These are phyloP conservation scores for Saccharomycopsis fibuligera DNA, from an alignment of 805 yeast species.

Conservation along the genomic window DNA sequence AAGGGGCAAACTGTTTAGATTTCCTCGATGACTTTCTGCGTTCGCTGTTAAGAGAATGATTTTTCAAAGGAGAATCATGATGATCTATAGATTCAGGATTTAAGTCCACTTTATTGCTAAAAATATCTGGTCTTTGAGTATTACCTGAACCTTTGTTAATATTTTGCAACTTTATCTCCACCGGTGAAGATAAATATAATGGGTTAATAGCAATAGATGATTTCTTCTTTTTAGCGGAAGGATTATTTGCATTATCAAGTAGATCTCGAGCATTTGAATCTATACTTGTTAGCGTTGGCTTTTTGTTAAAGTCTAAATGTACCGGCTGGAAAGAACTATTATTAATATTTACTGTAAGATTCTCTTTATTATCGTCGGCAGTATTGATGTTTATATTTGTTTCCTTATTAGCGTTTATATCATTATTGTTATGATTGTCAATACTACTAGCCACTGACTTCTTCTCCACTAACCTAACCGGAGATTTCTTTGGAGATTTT, in stretches of 20 bases:
- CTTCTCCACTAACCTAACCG: slow-evolving; percentile 4
- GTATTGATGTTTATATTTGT: not conserved
- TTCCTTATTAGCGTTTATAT: not conserved
- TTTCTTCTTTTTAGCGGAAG: slow-evolving; percentile 6
- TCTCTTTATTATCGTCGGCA: not conserved
- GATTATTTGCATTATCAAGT: not conserved
- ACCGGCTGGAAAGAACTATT: not conserved
- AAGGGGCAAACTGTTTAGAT: slow-evolving; percentile 3
- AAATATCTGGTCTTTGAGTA: too few relatives aligned
- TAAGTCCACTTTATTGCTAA: too few relatives aligned
- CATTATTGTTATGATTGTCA: not conserved
- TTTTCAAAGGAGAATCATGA: not conserved
- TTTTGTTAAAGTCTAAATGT: slow-evolving; percentile 9
- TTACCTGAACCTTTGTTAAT: not conserved
- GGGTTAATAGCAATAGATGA: slow-evolving; percentile 19
- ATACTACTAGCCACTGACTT: not conserved
- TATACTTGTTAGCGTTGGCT: not conserved
- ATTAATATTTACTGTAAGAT: not conserved
- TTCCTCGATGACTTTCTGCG: too few relatives aligned
- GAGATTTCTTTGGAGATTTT: slow-evolving; percentile 20
- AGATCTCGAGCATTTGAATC: not conserved
- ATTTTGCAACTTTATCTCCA: not conserved
- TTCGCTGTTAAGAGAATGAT: not conserved
- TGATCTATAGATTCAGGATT: too few relatives aligned
- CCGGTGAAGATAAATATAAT: slow-evolving; percentile 12